Evolutionary conservation across 208 protist species (phyloP), one percentile per base, ranked within the genome.

Genomic region (Crithidia thermophila): DNA sequence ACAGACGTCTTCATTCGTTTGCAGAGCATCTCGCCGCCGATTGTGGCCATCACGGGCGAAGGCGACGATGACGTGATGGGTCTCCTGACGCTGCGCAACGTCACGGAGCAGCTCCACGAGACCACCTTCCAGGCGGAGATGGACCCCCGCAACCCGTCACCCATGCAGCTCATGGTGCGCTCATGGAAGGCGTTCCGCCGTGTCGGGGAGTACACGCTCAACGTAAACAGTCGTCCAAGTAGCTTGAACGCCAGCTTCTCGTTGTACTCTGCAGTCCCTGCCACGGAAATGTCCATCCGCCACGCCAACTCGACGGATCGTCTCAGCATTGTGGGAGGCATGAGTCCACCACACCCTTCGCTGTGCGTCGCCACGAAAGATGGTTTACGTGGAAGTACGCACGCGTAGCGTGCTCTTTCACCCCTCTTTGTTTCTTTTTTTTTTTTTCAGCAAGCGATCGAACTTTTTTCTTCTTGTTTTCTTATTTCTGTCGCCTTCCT

Each of bases 81-180:
- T 7, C 13, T 88, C 21, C 56, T 91, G 39, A 85, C 81, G 36
- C 77, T 91, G 62, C 62, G 77, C 25, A 82, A 82, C 13, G 71
- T 91, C 45, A 79, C 72, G 16, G 82, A 86, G 62, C 68, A 82
- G 56, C 45, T 91, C 27, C 76, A 87, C 52, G 68, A 87, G 43
- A 85, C 79, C 20, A 79, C 85, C 9, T 87, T 91, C 56, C 72
- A 84, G 37, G 71, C 76, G 3, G 85, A 91, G 67, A 81, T 87
- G 78, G 79, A 91, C 57, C 82, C 81, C 14, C 21, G 34, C 16
- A 75, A 67, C 16, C 49, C 71, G 45, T 72, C 67, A 23, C 79
- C 75, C 21, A 80, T 91, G 72, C 79, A 85, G 72, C 40, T 72
- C 10, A 87, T 85, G 46, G 49, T 84, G 61, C 47, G 71, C 45